Percentiles rank a stretch among this genome's conserved stretches.
Evolutionary conservation across 1,284 basidiomycete genomes (phyloP).

Genomic region (Clitocybe nebularis): DNA sequence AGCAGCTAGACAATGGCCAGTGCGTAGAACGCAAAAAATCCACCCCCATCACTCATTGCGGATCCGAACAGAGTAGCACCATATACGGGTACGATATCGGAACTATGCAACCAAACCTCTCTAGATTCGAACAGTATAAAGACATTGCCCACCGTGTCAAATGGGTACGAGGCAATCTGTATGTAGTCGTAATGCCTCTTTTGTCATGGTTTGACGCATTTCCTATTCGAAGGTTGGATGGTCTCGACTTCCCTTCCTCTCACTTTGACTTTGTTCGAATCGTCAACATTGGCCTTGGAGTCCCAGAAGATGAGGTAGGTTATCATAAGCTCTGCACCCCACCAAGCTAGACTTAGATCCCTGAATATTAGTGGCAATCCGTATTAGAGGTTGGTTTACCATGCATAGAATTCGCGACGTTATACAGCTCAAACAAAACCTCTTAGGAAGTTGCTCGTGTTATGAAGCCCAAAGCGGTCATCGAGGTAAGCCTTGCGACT

Average conservation of each 20-base stretch:
- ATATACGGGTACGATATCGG: constrained; percentile 60
- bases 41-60: constrained; percentile 1
- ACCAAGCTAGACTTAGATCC: not conserved
- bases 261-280: constrained; percentile 66
- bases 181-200: constrained; percentile 17
- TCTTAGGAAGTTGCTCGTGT: constrained; percentile 62
- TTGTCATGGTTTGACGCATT: too few species aligned
- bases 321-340: not conserved
- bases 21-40: constrained; percentile 27
- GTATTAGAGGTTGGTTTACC: constrained; percentile 41
- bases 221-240: constrained; percentile 46
- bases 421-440: too few species aligned
- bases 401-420: too few species aligned
- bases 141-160: constrained; percentile 47
- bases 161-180: constrained; percentile 71
- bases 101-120: constrained; percentile 53
- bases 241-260: constrained; percentile 51
- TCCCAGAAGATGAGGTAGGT: constrained; percentile 67
- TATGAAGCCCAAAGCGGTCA: constrained; percentile 51
- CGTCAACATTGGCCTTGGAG: constrained; percentile 56
- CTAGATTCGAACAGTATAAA: constrained; percentile 24
- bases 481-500: constrained; percentile 49
- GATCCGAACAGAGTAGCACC: constrained; percentile 39
- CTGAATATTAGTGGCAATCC: constrained; percentile 40
- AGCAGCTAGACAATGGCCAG: constrained; percentile 62